Percentiles rank a stretch among this genome's conserved stretches.
These are phyloP conservation scores for Paracamarosporium sp. DNA, from an alignment of 2,329 filamentous ascomycete species.

Conservation along the genomic window DNA sequence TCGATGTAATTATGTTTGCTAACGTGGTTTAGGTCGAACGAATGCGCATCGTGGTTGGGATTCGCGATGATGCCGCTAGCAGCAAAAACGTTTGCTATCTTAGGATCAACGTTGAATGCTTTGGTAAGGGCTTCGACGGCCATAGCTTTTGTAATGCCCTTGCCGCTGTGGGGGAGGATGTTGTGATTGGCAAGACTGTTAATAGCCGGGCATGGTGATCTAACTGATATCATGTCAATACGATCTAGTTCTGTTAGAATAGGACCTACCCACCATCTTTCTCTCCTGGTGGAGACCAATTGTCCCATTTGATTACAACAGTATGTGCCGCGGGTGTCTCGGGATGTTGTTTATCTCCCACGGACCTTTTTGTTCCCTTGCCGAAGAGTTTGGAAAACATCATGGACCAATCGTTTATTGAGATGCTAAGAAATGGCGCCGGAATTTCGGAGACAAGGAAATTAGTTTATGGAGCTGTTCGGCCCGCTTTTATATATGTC, in stretches of 20 bases:
- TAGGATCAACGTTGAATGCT: conserved; percentile 4
- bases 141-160: conserved; percentile 30
- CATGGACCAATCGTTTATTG: background rate
- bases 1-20: conserved; percentile 9
- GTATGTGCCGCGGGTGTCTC: background rate
- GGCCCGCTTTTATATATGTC: background rate
- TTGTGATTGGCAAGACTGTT: conserved; percentile 34
- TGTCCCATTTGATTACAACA: conserved; percentile 3
- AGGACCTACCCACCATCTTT: background rate
- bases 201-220: conserved; percentile 29
- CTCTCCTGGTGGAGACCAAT: conserved; percentile 4
- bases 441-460: background rate
- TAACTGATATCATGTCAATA: background rate
- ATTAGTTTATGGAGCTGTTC: background rate
- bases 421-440: background rate
- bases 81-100: conserved; percentile 5
- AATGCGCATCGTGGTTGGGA: conserved; percentile 5
- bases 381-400: background rate
- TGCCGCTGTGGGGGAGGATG: conserved; percentile 35
- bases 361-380: background rate
- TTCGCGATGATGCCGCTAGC: conserved; percentile 7
- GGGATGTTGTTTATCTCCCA: background rate
- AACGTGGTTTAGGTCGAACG: conserved; percentile 7
- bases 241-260: too few relatives aligned
- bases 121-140: conserved; percentile 23